Evolutionary conservation across 257 asterid genomes (phyloP).

Genomic region (Solanum dulcamara): DNA sequence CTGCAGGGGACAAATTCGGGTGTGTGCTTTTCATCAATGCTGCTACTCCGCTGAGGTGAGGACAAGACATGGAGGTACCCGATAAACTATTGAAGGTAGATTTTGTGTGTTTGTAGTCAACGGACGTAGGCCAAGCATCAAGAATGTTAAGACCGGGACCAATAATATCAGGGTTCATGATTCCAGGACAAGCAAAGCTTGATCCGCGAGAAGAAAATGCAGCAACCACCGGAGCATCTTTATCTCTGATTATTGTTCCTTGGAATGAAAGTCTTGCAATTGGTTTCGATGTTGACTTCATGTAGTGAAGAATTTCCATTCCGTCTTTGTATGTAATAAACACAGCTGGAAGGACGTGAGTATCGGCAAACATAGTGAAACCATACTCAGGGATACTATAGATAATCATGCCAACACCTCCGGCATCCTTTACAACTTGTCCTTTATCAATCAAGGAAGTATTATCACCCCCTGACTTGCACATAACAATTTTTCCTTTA

Average conservation of each 20-base stretch:
- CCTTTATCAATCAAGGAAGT: not conserved
- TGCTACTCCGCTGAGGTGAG: not conserved
- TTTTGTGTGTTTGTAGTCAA: not conserved
- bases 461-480: not conserved
- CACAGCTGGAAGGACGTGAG: not conserved
- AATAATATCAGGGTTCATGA: not conserved
- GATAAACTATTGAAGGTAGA: not conserved
- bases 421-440: not conserved
- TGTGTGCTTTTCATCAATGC: not conserved
- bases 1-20: conserved; percentile 12
- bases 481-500: not conserved
- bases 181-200: not conserved
- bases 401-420: not conserved
- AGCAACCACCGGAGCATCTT: not conserved
- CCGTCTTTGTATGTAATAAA: not conserved
- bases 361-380: not conserved
- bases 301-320: not conserved
- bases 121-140: not conserved
- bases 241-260: not conserved
- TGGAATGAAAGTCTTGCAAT: not conserved
- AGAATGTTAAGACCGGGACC: not conserved
- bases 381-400: not conserved
- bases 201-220: not conserved
- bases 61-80: not conserved
- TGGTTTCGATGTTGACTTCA: not conserved